Percentiles rank a stretch among this genome's conserved stretches.
These are phyloP conservation scores for Macaranga tanarius DNA, from an alignment of 441 rosid species.

Conservation along the genomic window DNA sequence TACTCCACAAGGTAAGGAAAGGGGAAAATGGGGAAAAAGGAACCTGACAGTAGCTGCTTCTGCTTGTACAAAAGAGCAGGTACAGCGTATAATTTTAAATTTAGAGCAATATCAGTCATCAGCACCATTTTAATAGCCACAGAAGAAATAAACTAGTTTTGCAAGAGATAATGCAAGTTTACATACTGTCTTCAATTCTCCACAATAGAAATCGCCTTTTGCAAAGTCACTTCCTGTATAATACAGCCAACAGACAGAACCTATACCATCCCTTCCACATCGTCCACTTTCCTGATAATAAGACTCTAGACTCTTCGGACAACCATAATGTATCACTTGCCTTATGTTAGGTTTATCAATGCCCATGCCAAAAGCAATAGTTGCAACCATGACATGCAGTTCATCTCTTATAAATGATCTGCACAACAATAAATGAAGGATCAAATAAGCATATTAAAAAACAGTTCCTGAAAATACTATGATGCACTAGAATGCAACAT, in stretches of 20 bases:
- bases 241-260: constrained; percentile 58
- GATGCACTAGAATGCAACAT: not conserved
- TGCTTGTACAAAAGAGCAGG: constrained; percentile 4
- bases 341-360: constrained; percentile 54
- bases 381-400: constrained; percentile 51
- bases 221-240: constrained; percentile 47
- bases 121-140: constrained; percentile 10
- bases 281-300: constrained; percentile 60
- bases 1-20: constrained; percentile 1
- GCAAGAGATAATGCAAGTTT: constrained; percentile 12
- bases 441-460: constrained; percentile 14
- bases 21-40: not conserved
- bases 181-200: constrained; percentile 42
- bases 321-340: constrained; percentile 54
- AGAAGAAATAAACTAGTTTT: not conserved
- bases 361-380: constrained; percentile 60
- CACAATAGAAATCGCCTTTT: constrained; percentile 50
- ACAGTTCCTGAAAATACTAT: constrained; percentile 1
- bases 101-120: constrained; percentile 1
- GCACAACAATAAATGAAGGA: constrained; percentile 4
- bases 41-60: not conserved
- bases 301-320: constrained; percentile 52
- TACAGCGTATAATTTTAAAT: constrained; percentile 3
- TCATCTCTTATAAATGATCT: constrained; percentile 52
- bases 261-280: constrained; percentile 56